Evolutionary conservation across 208 protist genomes (phyloP).

Genomic region (Crithidia bombi): DNA sequence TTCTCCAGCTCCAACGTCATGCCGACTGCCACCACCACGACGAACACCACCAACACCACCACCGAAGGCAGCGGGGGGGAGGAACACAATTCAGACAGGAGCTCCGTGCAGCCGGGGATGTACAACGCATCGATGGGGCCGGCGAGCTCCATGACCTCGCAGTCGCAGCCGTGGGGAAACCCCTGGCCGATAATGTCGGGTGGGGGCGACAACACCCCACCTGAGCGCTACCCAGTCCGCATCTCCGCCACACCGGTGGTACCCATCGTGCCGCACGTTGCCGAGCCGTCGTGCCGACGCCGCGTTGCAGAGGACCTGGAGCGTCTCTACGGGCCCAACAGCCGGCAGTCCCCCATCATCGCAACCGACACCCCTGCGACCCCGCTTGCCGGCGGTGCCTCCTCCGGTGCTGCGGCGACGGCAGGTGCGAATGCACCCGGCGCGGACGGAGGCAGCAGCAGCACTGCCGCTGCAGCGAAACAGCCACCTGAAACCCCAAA

Average conservation of each 20-base stretch:
- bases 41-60: too few species aligned
- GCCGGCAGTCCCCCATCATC: background rate
- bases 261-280: slow-evolving; percentile 47
- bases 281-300: slow-evolving; percentile 33
- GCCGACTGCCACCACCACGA: too few species aligned
- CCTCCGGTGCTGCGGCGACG: background rate
- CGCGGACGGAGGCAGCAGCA: background rate
- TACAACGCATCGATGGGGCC: background rate
- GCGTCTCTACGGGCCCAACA: slow-evolving; percentile 20
- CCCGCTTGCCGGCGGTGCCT: background rate
- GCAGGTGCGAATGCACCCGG: background rate
- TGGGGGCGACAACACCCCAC: background rate
- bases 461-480: background rate
- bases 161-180: background rate
- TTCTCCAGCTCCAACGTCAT: background rate
- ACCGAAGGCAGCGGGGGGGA: slow-evolving; percentile 2
- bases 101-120: too few species aligned
- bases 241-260: slow-evolving; percentile 61
- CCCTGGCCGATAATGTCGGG: background rate
- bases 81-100: background rate
- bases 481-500: slow-evolving; percentile 4
- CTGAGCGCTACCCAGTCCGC: slow-evolving; percentile 15
- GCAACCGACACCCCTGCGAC: background rate
- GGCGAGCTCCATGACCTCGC: background rate
- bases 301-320: slow-evolving; percentile 40